Evolutionary conservation across 371 early-diverging fungal species (phyloP).

Genomic region (Lichtheimia hyalospora): DNA sequence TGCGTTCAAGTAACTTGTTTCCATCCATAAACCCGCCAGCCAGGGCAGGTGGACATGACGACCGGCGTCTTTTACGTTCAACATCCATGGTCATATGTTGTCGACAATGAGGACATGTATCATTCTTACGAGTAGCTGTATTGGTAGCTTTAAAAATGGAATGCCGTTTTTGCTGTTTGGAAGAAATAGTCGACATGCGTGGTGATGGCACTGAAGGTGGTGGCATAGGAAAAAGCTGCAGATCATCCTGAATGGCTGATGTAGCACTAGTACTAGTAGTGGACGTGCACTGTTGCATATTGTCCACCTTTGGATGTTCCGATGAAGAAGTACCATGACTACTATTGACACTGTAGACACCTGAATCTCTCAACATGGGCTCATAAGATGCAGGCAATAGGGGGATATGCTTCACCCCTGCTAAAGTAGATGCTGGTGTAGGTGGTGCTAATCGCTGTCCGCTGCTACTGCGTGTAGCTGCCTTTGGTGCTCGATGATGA

Average conservation of each 20-base stretch:
- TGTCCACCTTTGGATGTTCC: constrained; percentile 26
- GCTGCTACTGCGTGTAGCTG: background rate
- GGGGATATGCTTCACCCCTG: too few species aligned
- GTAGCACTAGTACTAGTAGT: constrained; percentile 4
- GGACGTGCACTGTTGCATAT: constrained; percentile 2
- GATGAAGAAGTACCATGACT: too few species aligned
- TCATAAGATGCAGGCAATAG: background rate
- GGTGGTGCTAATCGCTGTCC: background rate
- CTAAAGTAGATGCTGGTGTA: background rate
- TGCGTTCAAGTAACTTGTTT: constrained; percentile 18
- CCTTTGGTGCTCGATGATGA: too few species aligned
- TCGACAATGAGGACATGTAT: constrained; percentile 38
- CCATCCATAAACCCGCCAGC: constrained; percentile 10
- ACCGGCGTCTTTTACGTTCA: constrained; percentile 13
- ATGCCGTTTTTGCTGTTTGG: background rate
- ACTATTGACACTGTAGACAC: constrained; percentile 35
- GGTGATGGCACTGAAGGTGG: constrained; percentile 20
- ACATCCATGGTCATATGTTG: constrained; percentile 6
- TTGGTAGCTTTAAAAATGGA: background rate
- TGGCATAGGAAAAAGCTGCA: constrained; percentile 21
- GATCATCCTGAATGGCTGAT: background rate
- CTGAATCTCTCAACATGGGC: constrained; percentile 33
- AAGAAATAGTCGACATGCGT: background rate
- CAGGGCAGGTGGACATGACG: constrained; percentile 35
- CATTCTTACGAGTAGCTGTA: background rate